These are phyloP conservation scores for Termitomyces sp. DNA, from an alignment of 768 basidiomycete species.

Conservation along the genomic window DNA sequence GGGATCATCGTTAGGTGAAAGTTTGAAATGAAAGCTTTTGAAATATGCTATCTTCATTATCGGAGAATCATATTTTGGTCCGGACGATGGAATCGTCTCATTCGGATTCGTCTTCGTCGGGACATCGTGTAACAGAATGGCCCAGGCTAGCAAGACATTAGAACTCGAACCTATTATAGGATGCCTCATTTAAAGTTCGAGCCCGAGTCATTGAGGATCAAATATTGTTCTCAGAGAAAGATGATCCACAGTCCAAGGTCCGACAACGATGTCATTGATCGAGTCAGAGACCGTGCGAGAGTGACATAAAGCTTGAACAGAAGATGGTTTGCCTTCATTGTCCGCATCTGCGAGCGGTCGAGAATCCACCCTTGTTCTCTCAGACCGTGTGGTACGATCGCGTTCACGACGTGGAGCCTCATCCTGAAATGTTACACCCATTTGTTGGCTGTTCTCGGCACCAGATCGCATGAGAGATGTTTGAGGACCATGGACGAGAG, in stretches of 20 bases:
- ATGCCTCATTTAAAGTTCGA: background rate
- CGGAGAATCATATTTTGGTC: too few relatives aligned
- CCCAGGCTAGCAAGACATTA: too few relatives aligned
- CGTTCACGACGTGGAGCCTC: background rate
- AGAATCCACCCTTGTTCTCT: background rate
- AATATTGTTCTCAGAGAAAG: background rate
- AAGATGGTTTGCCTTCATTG: background rate
- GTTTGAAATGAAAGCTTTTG: background rate
- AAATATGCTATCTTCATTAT: too few relatives aligned
- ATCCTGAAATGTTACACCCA: background rate
- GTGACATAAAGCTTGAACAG: background rate
- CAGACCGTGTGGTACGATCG: background rate
- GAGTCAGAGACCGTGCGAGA: background rate
- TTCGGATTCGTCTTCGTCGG: too few relatives aligned
- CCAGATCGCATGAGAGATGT: background rate
- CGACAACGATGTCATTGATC: background rate
- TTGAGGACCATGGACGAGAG: background rate
- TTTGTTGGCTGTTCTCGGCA: background rate
- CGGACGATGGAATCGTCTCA: too few relatives aligned
- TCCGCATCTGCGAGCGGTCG: too few relatives aligned
- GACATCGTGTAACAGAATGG: too few relatives aligned
- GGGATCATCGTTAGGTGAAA: background rate
- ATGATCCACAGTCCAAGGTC: conserved; percentile 7
- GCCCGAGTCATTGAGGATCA: background rate
- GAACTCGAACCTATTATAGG: too few relatives aligned